Evolutionary conservation across 805 yeast species (phyloP).

Genomic region (Saturnispora hagleri): DNA sequence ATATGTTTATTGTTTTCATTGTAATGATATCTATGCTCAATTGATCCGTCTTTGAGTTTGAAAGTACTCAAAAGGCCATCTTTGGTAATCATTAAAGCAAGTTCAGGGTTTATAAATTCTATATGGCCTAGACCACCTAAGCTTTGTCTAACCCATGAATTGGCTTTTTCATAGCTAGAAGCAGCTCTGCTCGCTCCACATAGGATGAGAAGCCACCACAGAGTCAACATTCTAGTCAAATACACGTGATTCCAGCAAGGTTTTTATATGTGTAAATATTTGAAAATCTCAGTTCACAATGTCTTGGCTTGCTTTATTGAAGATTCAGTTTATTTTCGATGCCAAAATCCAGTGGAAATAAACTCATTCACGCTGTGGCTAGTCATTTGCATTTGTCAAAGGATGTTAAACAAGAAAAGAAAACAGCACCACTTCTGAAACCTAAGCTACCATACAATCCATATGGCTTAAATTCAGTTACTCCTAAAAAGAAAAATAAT

Average conservation of each 20-base stretch:
- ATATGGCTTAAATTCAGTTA: conserved; percentile 40
- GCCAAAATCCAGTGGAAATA: conserved; percentile 3
- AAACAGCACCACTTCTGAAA: background rate
- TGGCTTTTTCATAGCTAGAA: background rate
- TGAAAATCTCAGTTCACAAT: background rate
- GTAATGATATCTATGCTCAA: conserved; percentile 25
- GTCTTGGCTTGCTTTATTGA: background rate
- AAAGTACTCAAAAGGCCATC: conserved; percentile 21
- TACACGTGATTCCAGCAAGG: background rate
- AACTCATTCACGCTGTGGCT: background rate
- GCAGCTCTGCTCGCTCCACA: background rate
- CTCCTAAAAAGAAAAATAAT: background rate
- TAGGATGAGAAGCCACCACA: background rate
- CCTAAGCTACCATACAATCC: conserved; percentile 50
- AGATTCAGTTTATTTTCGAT: background rate
- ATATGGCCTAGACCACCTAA: background rate
- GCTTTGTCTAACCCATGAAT: conserved; percentile 2
- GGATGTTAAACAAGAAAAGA: conserved; percentile 3
- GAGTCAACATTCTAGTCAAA: background rate
- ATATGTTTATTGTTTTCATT: background rate
- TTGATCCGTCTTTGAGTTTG: conserved; percentile 19
- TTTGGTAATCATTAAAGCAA: conserved; percentile 2
- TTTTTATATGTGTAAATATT: background rate
- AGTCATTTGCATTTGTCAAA: background rate
- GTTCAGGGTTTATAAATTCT: conserved; percentile 9